Base-by-base conservation (phyloP, 75 land plant species). In the Selaginella tamariscina region DNA sequence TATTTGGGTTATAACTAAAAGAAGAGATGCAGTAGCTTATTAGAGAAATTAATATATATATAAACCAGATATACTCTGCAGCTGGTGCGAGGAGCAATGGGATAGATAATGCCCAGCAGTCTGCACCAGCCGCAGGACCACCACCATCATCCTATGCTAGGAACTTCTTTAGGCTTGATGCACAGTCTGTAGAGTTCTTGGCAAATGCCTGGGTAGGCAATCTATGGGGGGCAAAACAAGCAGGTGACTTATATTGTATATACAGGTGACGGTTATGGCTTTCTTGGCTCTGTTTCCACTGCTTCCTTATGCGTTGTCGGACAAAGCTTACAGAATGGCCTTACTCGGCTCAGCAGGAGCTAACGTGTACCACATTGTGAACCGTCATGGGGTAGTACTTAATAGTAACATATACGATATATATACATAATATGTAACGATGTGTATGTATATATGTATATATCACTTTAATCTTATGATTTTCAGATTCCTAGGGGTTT, bases 401-500 rank as follows among this genome's bases (percentile, higher is more conserved):
- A 2, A 21, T 2, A 28, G n/a, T 26, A 65, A n/a, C n/a, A n/a
- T n/a, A n/a, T n/a, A n/a, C n/a, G n/a, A n/a, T n/a, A n/a, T n/a
- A n/a, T n/a, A n/a, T n/a, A n/a, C n/a, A n/a, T n/a, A n/a, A n/a
- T n/a, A n/a, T n/a, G n/a, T n/a, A n/a, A n/a, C n/a, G n/a, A 49
- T 49, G 54, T 49, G 54, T 49, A 20, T 11, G 11, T 49, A 49
- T 49, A 49, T 49, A 49, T 11, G n/a, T n/a, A n/a, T n/a, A n/a
- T n/a, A 15, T 65, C 11, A 24, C 2, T 9, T 28, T 27, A n/a
- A 65, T 32, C 24, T 67, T 33, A 32, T 13, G 59, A 56, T 71
- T 54, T 74, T 30, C 80, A 92, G 95, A 84, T 65, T 75, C 95
- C 98, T 26, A 81, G 96, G 29, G 78, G 83, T 68, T 93, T 87